Evolutionary conservation across 2,329 filamentous ascomycete species (phyloP), one percentile per base, ranked within the genome.

Genomic region (Stagonosporopsis chrysanthemi): DNA sequence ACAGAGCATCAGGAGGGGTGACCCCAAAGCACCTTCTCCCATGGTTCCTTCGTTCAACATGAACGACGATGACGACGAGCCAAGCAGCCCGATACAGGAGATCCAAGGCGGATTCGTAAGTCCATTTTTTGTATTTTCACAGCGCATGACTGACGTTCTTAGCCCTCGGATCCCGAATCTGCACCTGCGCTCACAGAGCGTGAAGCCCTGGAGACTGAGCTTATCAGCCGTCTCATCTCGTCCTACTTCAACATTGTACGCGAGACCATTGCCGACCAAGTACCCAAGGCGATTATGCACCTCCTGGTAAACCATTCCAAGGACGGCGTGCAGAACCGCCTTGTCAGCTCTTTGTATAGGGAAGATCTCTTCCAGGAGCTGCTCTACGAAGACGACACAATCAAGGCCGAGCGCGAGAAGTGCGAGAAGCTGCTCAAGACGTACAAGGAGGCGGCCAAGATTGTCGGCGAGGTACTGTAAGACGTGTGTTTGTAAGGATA

Each of bases 181-280:
- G 92, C 96, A 72, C 92, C 92, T 31, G 92, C 91, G 53, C 86
- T 99, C 70, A 97, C 93, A 0, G 95, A 99, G 67, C 91, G 95
- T 49, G 95, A 99, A 80, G 90, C 92, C 41, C 90, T 99, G 82
- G 95, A 99, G 80, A 98, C 95, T 9, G 95, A 99, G 78, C 87
- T 99, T 38, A 99, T 99, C 75, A 90, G 94, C 43, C 91, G 93
- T 43, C 86, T 99, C 54, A 99, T 99, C 76, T 96, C 91, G 29
- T 97, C 93, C 1, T 99, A 99, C 82, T 99, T 99, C 83, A 96
- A 97, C 77, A 99, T 99, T 71, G 95, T 99, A 43, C 91, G 95
- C 62, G 95, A 99, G 79, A 94, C 92, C n/a, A 97, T 97, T 69
- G 94, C 94, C 41, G 95, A 99, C 75, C 94, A 98, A 79, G 95